Percentiles rank a stretch among this genome's conserved stretches.
Evolutionary conservation across 768 basidiomycete species (phyloP).

Genomic region (Piloderma croceum): DNA sequence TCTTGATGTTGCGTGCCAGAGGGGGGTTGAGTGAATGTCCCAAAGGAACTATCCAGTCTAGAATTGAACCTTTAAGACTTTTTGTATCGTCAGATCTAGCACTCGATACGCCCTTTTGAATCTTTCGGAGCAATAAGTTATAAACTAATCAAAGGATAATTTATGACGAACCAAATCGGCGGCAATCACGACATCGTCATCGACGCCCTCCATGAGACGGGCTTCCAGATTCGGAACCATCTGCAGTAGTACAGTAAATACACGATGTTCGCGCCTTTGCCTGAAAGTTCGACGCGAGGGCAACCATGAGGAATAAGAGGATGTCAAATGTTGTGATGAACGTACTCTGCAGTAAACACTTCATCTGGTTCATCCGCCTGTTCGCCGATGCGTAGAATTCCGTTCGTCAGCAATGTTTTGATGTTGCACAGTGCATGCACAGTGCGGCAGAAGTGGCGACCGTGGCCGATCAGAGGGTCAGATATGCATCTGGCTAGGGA

Average conservation of each 20-base stretch:
- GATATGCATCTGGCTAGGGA: too few relatives aligned
- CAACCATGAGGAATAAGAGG: too few relatives aligned
- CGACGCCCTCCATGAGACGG: conserved; percentile 2
- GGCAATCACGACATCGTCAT: conserved; percentile 1
- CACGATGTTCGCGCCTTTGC: not conserved
- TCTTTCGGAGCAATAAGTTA: conserved; percentile 5
- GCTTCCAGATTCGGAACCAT: conserved; percentile 8
- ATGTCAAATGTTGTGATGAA: too few relatives aligned
- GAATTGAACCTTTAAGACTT: conserved; percentile 5
- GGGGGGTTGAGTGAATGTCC: conserved; percentile 5
- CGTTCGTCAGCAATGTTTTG: conserved; percentile 11
- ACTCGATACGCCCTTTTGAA: conserved; percentile 13
- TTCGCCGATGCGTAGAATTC: conserved; percentile 9
- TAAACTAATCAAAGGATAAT: not conserved
- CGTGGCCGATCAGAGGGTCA: conserved; percentile 13
- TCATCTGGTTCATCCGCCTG: conserved; percentile 11
- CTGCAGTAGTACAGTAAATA: conserved; percentile 4
- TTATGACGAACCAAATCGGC: conserved; percentile 5
- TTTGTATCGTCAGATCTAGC: too few relatives aligned
- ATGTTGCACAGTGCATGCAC: conserved; percentile 18
- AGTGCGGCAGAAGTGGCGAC: conserved; percentile 15
- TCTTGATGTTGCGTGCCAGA: conserved; percentile 2
- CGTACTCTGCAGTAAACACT: conserved; percentile 7
- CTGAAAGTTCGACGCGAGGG: too few relatives aligned
- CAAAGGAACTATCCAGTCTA: conserved; percentile 15